Conservation (phyloP, 768 basidiomycete species). For the Xerocomus brunneocitrinus region DNA sequence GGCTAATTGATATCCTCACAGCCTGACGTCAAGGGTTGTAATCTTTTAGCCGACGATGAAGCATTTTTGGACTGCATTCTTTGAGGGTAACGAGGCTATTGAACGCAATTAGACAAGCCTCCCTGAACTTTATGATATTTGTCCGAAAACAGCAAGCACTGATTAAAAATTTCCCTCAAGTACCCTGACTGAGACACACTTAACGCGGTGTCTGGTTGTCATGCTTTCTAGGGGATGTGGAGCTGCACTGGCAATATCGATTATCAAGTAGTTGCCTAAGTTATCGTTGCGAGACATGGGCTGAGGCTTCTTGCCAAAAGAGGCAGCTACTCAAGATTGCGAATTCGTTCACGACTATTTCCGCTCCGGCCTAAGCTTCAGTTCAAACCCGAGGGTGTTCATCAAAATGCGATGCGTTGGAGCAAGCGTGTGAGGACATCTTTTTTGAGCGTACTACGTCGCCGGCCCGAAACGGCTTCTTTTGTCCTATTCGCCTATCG, state of each 20-base stretch:
- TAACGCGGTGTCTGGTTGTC: not conserved
- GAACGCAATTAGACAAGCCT: conserved; percentile 8
- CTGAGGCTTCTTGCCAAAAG: conserved; percentile 1
- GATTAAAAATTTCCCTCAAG: not conserved
- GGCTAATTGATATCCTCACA: conserved; percentile 4
- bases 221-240: conserved; percentile 2
- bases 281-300: not conserved
- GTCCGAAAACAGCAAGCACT: conserved; percentile 2
- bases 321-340: conserved; percentile 16
- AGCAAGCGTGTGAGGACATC: conserved; percentile 14
- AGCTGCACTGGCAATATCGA: not conserved
- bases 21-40: conserved; percentile 30
- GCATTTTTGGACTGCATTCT: not conserved
- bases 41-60: conserved; percentile 2
- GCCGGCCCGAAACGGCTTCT: conserved; percentile 1
- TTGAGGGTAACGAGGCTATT: conserved; percentile 6
- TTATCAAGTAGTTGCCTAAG: not conserved
- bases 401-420: conserved; percentile 5
- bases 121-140: not conserved
- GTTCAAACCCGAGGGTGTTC: conserved; percentile 8
- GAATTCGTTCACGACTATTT: conserved; percentile 13
- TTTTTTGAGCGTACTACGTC: not conserved
- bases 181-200: not conserved
- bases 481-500: not conserved
- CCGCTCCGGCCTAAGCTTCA: conserved; percentile 2